Evolutionary conservation across 768 basidiomycete genomes (phyloP), one percentile per base, ranked within the genome.

Genomic region (Boletus sp.): DNA sequence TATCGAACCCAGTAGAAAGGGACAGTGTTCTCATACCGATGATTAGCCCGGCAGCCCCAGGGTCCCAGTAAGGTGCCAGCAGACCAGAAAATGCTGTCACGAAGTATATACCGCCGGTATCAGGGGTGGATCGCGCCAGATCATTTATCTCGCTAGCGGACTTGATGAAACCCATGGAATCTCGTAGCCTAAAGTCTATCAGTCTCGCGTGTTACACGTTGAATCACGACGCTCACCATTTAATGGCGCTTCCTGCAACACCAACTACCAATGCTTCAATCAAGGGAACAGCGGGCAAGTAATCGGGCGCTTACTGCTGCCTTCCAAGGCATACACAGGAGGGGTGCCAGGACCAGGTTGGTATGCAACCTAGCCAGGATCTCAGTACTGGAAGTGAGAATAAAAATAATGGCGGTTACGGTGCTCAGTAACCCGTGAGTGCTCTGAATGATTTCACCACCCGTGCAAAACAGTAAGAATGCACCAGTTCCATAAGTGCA

Each of bases 401-500:
- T n/a, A 29, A 30, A 4, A 47, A 28, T 8, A 14, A 15, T 32
- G 17, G 46, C 7, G 68, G 78, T 62, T 62, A 91, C 92, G 2
- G 97, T 98, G 63, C 89, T 93, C 65, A 99, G 74, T 55, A 99
- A 73, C 5, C 96, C 97, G 66, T 97, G 89, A 30, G 74, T 78
- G 65, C 93, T 96, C 69, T 87, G 79, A 24, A 98, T 89, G 40
- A 93, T 86, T 29, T 96, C 88, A 20, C 76, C 77, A 3, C 96
- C 97, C 1, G 97, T 98, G 75, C 91, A 92, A 80, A 97, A 98
- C 30, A 99, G 76, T 62, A 98, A 77, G 79, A 99, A 99, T 37
- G 94, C 94, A 32, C 97, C 96, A 2, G 96, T 98, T 28, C 96
- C 96, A 65, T 96, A 99, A 5, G 97, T 99, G 74, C 94, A 97